phyloP scores from a whole-genome alignment of 192 early-diverging fungal genomes.

The Backusella parvicylindrica region DNA sequence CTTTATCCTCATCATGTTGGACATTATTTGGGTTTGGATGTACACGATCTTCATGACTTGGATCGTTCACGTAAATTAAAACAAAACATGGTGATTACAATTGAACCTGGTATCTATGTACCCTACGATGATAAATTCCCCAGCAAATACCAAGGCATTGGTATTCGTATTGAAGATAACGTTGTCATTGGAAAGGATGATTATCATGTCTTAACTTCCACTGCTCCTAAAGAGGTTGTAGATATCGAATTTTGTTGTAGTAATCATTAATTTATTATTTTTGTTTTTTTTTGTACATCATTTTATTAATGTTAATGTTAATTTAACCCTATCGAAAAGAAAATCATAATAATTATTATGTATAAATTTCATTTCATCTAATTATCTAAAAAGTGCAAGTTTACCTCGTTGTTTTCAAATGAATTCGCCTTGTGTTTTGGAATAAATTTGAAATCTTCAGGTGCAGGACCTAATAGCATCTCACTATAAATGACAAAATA shows the following conservation, averaged over 20 bases:
- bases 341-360: not conserved
- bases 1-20: slow-evolving; percentile 95
- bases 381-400: not conserved
- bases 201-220: slow-evolving; percentile 66
- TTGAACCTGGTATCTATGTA: slow-evolving; percentile 95
- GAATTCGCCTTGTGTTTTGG: slow-evolving; percentile 96
- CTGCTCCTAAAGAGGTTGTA: slow-evolving; percentile 80
- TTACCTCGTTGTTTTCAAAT: slow-evolving; percentile 20
- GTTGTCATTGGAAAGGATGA: slow-evolving; percentile 72
- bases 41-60: slow-evolving; percentile 84
- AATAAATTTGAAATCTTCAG: slow-evolving; percentile 81
- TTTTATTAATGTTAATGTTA: not conserved
- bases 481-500: slow-evolving; percentile 47
- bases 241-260: slow-evolving; percentile 67
- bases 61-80: slow-evolving; percentile 67
- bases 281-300: not conserved
- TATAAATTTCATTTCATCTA: not conserved
- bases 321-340: not conserved
- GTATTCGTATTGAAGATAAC: slow-evolving; percentile 96
- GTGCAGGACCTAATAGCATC: slow-evolving; percentile 86
- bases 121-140: slow-evolving; percentile 75
- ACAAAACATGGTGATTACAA: slow-evolving; percentile 87
- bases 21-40: slow-evolving; percentile 93
- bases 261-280: slow-evolving; percentile 14
- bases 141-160: slow-evolving; percentile 79